phyloP scores from a whole-genome alignment of 257 asterid genomes.

The Gentiana straminea region DNA sequence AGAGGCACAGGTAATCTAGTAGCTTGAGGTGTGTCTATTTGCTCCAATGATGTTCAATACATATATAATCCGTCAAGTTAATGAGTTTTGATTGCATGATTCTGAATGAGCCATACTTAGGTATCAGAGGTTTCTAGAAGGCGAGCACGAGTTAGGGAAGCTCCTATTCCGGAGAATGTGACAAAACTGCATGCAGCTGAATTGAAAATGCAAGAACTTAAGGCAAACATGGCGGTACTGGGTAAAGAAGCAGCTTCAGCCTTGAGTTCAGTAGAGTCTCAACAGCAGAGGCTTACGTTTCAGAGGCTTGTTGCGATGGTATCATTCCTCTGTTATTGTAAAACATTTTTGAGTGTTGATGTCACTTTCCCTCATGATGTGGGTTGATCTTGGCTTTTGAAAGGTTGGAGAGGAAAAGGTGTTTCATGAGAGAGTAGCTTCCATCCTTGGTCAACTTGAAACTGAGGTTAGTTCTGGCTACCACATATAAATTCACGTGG shows the following conservation, averaged over 20 bases:
- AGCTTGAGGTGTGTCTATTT: not conserved
- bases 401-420: constrained; percentile 91
- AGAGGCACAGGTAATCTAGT: constrained; percentile 63
- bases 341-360: not conserved
- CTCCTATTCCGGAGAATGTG: constrained; percentile 90
- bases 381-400: constrained; percentile 5
- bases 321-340: constrained; percentile 7
- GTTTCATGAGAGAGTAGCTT: constrained; percentile 86
- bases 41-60: not conserved
- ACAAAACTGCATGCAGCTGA: constrained; percentile 84
- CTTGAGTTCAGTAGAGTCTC: constrained; percentile 85
- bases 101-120: constrained; percentile 29
- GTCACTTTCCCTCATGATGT: not conserved
- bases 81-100: constrained; percentile 2
- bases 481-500: too few species aligned
- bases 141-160: constrained; percentile 88
- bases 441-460: constrained; percentile 88
- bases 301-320: constrained; percentile 94
- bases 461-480: constrained; percentile 47
- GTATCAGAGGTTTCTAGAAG: constrained; percentile 89
- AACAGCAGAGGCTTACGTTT: constrained; percentile 90
- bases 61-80: not conserved
- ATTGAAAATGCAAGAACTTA: constrained; percentile 85
- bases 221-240: constrained; percentile 85
- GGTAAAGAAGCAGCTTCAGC: constrained; percentile 98